Conservation (phyloP, 805 yeast genomes). For the Saccharomycopsis synnaedendra region DNA sequence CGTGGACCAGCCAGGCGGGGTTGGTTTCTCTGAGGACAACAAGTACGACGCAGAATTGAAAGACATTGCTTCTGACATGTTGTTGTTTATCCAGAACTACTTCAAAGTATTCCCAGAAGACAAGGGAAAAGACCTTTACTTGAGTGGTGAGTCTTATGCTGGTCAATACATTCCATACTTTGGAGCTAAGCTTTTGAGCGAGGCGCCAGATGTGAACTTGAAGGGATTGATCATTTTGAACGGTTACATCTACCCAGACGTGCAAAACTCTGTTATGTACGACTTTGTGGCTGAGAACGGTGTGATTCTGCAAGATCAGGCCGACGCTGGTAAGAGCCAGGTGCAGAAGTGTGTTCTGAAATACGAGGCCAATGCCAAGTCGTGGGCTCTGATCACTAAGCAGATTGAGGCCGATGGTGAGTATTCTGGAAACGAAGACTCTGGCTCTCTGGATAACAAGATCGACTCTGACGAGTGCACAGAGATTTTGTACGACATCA, state of each 20-base stretch:
- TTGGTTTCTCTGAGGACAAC: constrained; percentile 64
- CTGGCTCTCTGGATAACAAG: constrained; percentile 10
- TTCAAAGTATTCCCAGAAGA: constrained; percentile 68
- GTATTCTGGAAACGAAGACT: constrained; percentile 1
- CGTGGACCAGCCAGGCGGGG: constrained; percentile 91
- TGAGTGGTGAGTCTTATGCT: constrained; percentile 95
- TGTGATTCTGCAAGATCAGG: constrained; percentile 33
- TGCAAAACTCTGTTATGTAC: constrained; percentile 47
- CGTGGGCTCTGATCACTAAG: not conserved
- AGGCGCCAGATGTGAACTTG: constrained; percentile 27
- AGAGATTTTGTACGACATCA: constrained; percentile 22
- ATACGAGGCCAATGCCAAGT: not conserved
- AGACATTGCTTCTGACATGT: constrained; percentile 51
- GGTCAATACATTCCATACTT: constrained; percentile 85
- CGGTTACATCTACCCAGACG: constrained; percentile 87
- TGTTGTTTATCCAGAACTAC: constrained; percentile 55
- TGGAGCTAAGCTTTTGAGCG: constrained; percentile 10
- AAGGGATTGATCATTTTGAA: constrained; percentile 74
- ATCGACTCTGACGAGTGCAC: constrained; percentile 35
- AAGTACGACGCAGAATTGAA: constrained; percentile 40
- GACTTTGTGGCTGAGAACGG: constrained; percentile 58
- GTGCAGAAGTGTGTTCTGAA: constrained; percentile 34
- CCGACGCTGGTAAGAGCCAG: constrained; percentile 38
- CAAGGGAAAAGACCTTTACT: constrained; percentile 44
- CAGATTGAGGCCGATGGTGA: constrained; percentile 13